Base-by-base conservation (phyloP, 768 basidiomycete species). In the Boletus insuetus region DNA sequence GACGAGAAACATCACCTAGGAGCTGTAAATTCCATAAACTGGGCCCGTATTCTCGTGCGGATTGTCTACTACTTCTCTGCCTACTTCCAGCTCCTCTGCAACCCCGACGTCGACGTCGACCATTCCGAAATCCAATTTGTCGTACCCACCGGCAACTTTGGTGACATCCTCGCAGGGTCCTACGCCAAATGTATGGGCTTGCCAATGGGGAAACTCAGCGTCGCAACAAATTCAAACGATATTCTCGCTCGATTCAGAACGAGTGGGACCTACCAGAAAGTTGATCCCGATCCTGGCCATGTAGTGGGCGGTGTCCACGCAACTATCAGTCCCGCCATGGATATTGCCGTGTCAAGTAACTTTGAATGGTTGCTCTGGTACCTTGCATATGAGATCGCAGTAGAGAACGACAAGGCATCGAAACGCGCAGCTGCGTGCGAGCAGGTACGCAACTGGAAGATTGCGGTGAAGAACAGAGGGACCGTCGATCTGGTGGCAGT, bases 21-120 rank as follows among this genome's bases (percentile, higher is more conserved):
- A 32, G 97, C 97, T 16, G 89, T 98, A 66, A 98, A 99, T 74
- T 96, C 94, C 22, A 98, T 98, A 77, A 99, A 99, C 79, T 99
- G 97, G 97, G 97, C 97, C 0, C 89, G 97, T 51, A 99, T 99
- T 65, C 89, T 98, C 59, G 94, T 95, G 1, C 97, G 98, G 68
- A 98, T 94, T 17, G 91, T 97, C 37, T 99, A 99, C 78, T 99
- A 98, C 78, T 98, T 99, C 77, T 85, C 87, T 49, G 87, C 97
- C 48, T 98, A 89, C 75, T 95, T 98, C 77, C 83, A 88, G 61
- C 77, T 93, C 47, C 79, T 80, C 51, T 70, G 73, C 0, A 80
- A 82, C 38, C 75, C 87, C 39, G 76, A 73, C 19, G 38, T 73
- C 51, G 71, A 74, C 26, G 16, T 49, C 19, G 49, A 56, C 19